Base-by-base conservation (phyloP, 2,329 filamentous ascomycete species). In the Fusarium concolor region DNA sequence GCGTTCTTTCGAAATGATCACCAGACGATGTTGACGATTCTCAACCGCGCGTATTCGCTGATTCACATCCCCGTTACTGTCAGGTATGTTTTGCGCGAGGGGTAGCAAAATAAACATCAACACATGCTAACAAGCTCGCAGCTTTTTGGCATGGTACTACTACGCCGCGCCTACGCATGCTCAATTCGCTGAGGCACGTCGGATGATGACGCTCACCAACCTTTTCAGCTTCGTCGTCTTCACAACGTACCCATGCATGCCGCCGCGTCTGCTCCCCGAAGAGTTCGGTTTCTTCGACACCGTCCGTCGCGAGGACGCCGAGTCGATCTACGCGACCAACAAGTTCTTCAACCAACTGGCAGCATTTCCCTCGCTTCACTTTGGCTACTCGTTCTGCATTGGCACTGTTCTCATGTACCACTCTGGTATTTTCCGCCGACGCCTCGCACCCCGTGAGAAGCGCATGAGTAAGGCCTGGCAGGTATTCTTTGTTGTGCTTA, bases 71-170 rank as follows among this genome's bases (percentile, higher is more conserved):
- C 86, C 4, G 86, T 86, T 18, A 87, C 85, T 42, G 85, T 88
- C 57, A 84, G 84, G 85, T 87, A 78, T 54, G 43, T 47, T 28
- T 7, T 24, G 22, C 6, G 22, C 6, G 22, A 24, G 22, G 22
- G 22, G 22, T 24, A 24, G 22, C 22, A 11, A 22, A 2, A 7
- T 9, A 24, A 44, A 52, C 18, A 41, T 41, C 38, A 15, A 22
- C 38, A 41, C 38, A 52, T 29, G 26, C 49, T 56, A 42, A 56
- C 29, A 44, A 17, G 2, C 42, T 29, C 37, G n/a, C 45, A 88
- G 86, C 56, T 89, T 89, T 75, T 85, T 89, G 52, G 87, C 84
- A 42, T 90, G 86, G 84, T 89, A 87, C 76, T 90, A 89, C 76
- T 86, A 86, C 74, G 82, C 84, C 41, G 86, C 87, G 5, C 79